Evolutionary conservation across 345 rosid species (phyloP), one percentile per base, ranked within the genome.

Genomic region (Crucihimalaya himalaica): DNA sequence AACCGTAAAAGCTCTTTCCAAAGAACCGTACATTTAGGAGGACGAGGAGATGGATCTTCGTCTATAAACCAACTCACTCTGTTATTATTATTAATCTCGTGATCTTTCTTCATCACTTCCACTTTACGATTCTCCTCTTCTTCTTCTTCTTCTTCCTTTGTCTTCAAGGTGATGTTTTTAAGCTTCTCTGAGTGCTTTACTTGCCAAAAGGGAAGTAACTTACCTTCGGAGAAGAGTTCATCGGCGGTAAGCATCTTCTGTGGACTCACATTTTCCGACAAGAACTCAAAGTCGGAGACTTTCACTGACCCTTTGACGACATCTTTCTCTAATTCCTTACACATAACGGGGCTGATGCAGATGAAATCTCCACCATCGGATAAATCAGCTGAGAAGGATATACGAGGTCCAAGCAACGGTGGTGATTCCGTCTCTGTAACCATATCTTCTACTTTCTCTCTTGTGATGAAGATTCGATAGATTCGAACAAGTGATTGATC

Each of bases 41-140:
- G 98, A 72, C 98, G 83, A 39, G 99, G 99, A 57, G 99, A 95
- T 53, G 97, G 97, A 56, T 95, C 97, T 52, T 95, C 99, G 60
- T 95, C 97, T 25, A 87, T 79, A 77, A 84, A 90, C 97, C 97
- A 92, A 66, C 70, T 84, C 11, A 79, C 82, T 56, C 81, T 84
- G 46, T 73, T 59, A 48, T 75, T 85, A 14, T 80, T 85, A 27
- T 73, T 83, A 8, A 76, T 86, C 66, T 85, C 81, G 54, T 51
- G 78, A 32, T 72, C 69, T 57, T 65, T 65, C 79, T 42, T 74
- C 46, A n/a, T 53, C 25, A 59, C 45, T 66, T 72, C 78, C 13
- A 19, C 77, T 60, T 51, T 73, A 48, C 69, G 81, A 6, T 53
- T 58, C 47, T 45, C 81, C 20, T 28, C 78, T 18, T 23, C 76